A percentile compares a stretch with the other conserved stretches of the same genome.
Evolutionary conservation across 179 eudicot species (phyloP).

Genomic region (Silene noctiflora): DNA sequence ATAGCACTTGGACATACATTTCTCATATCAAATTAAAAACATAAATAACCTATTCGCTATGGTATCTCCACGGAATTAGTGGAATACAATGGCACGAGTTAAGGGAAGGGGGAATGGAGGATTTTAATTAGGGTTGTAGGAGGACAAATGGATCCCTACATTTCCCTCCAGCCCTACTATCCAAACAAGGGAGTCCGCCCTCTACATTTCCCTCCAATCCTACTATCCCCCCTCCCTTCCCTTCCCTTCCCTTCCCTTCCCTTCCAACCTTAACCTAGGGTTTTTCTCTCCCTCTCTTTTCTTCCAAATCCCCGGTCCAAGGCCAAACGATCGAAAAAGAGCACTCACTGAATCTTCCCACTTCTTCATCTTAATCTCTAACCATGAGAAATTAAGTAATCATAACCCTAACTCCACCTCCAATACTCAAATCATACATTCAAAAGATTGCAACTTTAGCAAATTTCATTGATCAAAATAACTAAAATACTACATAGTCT

Average conservation of each 20-base stretch:
- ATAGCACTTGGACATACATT: not conserved
- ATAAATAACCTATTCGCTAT: not conserved
- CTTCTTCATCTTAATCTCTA: not conserved
- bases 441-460: conserved; percentile 10
- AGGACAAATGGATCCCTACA: not conserved
- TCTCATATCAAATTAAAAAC: not conserved
- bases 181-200: not conserved
- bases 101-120: not conserved
- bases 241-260: no score
- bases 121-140: no score
- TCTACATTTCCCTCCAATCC: not conserved
- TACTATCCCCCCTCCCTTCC: not conserved
- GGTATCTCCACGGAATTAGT: not conserved
- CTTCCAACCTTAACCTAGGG: no score
- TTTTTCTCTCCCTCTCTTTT: no score
- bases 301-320: not conserved
- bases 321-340: not conserved
- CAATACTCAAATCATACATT: not conserved
- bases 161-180: not conserved
- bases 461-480: not conserved
- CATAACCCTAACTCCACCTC: not conserved
- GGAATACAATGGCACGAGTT: not conserved
- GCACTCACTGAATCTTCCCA: not conserved
- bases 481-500: not conserved
- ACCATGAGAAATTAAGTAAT: not conserved